Base-by-base conservation (phyloP, 2,329 filamentous ascomycete species). In the Diplodia scrobiculata region DNA sequence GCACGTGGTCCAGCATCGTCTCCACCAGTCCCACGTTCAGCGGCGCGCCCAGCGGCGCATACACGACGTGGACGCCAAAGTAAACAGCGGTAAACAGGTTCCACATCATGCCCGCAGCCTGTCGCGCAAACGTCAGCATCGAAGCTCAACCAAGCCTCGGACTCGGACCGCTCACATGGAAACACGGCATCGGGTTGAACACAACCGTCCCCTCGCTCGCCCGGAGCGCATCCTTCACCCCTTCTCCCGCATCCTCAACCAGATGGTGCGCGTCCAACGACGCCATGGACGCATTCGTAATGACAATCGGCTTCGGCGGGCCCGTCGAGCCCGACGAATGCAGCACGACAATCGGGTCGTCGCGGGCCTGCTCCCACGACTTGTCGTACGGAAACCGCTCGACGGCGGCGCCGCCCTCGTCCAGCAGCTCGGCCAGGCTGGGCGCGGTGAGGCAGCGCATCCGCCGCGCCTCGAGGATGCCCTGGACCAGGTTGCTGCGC, bases 261-360 rank as follows among this genome's bases (percentile, higher is more conserved):
- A 45, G 19, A 19, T 45, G 41, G 19, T 45, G 41, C 6, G 41
- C 41, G 3, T 45, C 41, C 5, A 45, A 9, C 41, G 41, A 19
- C 41, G 17, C 41, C 41, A 45, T 45, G 1, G 17, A 19, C 41
- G 5, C 2, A 19, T 45, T 45, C 17, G 3, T 9, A 5, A 45
- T 10, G 1, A 70, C 67, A 1, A 78, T 69, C 0, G 75, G 73
- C 51, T 78, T 78, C 0, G 76, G 76, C 11, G 73, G 65, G 6
- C 76, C 76, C 0, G 74, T 78, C 0, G 75, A 72, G 0, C 75
- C 75, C 17, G 73, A 76, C 1, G 76, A 73, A 64, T 76, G 75
- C 53, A 77, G 19, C 2, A 76, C 69, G 0, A 71, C 67, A 9
- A 73, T 45, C 0, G 68, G 71, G 21, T 77, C 74, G n/a, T 65